Evolutionary conservation across 2,329 filamentous ascomycete species (phyloP), one percentile per base, ranked within the genome.

Genomic region (Aaosphaeria arxii): DNA sequence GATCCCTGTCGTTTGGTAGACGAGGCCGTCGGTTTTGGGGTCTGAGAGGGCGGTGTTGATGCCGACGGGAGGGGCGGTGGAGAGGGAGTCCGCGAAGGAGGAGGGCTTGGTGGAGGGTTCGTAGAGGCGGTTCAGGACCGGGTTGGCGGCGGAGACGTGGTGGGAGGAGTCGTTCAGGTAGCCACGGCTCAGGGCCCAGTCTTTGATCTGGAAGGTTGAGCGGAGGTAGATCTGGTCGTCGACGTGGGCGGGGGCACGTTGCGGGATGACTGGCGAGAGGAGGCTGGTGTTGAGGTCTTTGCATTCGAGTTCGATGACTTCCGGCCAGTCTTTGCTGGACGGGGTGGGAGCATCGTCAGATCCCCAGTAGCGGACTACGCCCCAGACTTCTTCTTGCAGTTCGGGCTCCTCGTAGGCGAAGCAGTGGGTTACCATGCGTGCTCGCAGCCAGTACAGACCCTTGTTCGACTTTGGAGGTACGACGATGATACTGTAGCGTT

Each of bases 401-500:
- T 77, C 74, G 42, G 80, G 74, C 5, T 78, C 76, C 9, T 36
- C n/a, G 9, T 9, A n/a, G 4, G 7, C n/a, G 58, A 85, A 85
- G 58, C 82, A 85, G 50, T 79, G 76, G 5, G 74, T 80, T 30
- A 83, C 69, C 79, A 85, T 84, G 41, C 77, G 75, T 0, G 84
- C 83, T 24, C 85, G 76, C 53, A 76, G 60, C 69, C 73, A 75
- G 54, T 73, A 75, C 2, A 56, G 41, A 3, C 54, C 57, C 7
- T 58, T 50, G 11, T 56, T 57, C 1, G 54, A 56, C 0, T 56
- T 44, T 45, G 81, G 80, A 4, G 85, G 75, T 6, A 77, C 75
- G 1, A 89, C 50, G 0, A 88, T 61, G 11, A 85, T 74, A 57
- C 85, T 88, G 59, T 89, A 89, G 17, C 86, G 78, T 59, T 89